Base-by-base conservation (phyloP, 2,329 filamentous ascomycete species). In the Ceratocystis albifundus region DNA sequence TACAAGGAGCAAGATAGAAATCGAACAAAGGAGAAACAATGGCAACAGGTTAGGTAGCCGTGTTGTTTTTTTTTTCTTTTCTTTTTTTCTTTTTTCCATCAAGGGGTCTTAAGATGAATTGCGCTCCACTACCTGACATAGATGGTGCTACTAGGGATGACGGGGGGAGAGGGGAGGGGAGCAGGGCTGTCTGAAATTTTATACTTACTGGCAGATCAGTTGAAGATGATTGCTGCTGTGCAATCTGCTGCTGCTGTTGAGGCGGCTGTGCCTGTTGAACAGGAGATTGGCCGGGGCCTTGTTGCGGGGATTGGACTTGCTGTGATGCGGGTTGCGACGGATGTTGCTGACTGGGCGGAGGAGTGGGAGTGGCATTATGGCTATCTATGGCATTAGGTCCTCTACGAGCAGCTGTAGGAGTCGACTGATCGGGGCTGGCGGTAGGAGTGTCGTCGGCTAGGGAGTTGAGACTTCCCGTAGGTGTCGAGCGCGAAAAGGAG, bases 381-480 rank as follows among this genome's bases (percentile, higher is more conserved):
- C 63, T 68, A 8, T 68, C 66, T 36, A 59, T 36, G 28, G 66
- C 66, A 68, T 78, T 80, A 65, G 77, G 76, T n/a, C 76, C 79
- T 66, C 85, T 80, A 67, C 82, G 82, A 70, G 79, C 73, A 22
- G 57, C 57, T 48, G 61, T 15, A 22, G 57, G 41, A 28, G 53
- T 28, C 8, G 53, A 28, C 70, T 87, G 82, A 70, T 88, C 88
- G 15, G 87, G 86, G 70, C 86, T 88, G 55, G 77, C 80, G 65
- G 81, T 80, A 72, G 77, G 78, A 64, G 73, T 75, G 65, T 83
- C 82, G 50, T 83, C 82, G 68, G 85, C 84, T 64, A 91, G 76
- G 1, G 89, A 92, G 74, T 86, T 88, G 69, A 93, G 74, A 73
- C 90, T 93, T 68, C 86, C 86, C n/a, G 86, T 89, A 4, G 89